Evolutionary conservation across 495 filamentous ascomycete species (phyloP).

Genomic region (Amphirosellinia nigrospora): DNA sequence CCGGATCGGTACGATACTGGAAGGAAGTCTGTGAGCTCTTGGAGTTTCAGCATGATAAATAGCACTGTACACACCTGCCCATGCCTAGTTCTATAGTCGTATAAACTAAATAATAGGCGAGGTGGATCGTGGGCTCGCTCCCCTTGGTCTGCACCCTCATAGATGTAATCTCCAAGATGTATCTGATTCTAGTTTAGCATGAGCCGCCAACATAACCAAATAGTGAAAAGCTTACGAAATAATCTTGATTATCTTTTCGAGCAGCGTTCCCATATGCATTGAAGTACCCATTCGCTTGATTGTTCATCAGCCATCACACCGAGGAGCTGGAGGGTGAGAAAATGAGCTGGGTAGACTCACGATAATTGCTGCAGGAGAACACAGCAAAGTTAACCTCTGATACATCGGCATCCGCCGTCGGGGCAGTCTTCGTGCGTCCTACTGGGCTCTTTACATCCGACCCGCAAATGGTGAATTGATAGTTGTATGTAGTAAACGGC

Average conservation of each 20-base stretch:
- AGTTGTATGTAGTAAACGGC: constrained; percentile 67
- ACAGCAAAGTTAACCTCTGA: constrained; percentile 57
- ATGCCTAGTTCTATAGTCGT: constrained; percentile 63
- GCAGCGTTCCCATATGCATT: constrained; percentile 70
- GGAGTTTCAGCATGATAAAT: not conserved
- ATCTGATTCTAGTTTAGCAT: constrained; percentile 34
- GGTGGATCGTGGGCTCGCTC: constrained; percentile 36
- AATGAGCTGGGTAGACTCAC: constrained; percentile 38
- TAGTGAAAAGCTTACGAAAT: constrained; percentile 46
- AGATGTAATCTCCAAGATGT: constrained; percentile 73
- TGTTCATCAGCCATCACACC: constrained; percentile 13
- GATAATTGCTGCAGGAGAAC: constrained; percentile 64
- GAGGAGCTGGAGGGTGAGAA: not conserved
- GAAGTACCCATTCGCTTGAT: constrained; percentile 56
- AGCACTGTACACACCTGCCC: constrained; percentile 33
- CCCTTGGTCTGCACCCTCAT: constrained; percentile 55
- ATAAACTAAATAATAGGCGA: constrained; percentile 47
- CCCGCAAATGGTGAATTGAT: constrained; percentile 62
- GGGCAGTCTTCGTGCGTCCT: constrained; percentile 62
- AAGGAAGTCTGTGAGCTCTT: constrained; percentile 3
- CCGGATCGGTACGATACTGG: constrained; percentile 65
- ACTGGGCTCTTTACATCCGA: constrained; percentile 52
- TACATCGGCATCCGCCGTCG: constrained; percentile 47
- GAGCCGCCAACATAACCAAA: not conserved
- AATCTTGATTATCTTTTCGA: constrained; percentile 71